phyloP scores from a whole-genome alignment of 2,329 filamentous ascomycete genomes.

The Periconia sp. region DNA sequence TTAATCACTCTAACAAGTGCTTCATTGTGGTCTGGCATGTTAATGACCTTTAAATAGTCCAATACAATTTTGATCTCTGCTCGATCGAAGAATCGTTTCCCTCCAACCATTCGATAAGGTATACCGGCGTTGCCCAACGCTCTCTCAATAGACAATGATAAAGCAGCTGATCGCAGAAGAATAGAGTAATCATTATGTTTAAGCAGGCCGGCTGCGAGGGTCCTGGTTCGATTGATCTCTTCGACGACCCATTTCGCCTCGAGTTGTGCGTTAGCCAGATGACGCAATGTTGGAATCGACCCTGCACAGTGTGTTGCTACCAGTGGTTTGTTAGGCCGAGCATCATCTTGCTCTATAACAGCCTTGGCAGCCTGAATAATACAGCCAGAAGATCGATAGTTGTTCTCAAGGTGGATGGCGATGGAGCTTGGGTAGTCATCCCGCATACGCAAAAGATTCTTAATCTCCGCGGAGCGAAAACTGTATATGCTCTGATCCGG shows the following conservation, averaged over 20 bases:
- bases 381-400: constrained; percentile 86
- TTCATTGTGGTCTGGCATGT: constrained; percentile 85
- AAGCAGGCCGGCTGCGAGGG: constrained; percentile 73
- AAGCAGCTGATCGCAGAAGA: constrained; percentile 77
- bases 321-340: constrained; percentile 76
- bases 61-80: constrained; percentile 83
- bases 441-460: constrained; percentile 80
- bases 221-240: constrained; percentile 72
- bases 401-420: constrained; percentile 85
- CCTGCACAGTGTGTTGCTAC: constrained; percentile 79
- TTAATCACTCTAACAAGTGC: constrained; percentile 84
- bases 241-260: constrained; percentile 89
- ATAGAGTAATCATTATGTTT: constrained; percentile 79
- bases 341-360: constrained; percentile 87
- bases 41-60: constrained; percentile 84
- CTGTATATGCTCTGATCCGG: constrained; percentile 98
- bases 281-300: constrained; percentile 77
- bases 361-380: constrained; percentile 79
- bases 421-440: constrained; percentile 75
- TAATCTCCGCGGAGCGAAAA: constrained; percentile 89
- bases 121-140: constrained; percentile 79
- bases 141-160: constrained; percentile 85
- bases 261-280: constrained; percentile 65
- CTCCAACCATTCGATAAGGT: constrained; percentile 90
- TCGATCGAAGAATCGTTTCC: constrained; percentile 88